Percentiles rank a stretch among this genome's conserved stretches.
Conservation (phyloP, 179 eudicot species). For the Camellia oleifera region DNA sequence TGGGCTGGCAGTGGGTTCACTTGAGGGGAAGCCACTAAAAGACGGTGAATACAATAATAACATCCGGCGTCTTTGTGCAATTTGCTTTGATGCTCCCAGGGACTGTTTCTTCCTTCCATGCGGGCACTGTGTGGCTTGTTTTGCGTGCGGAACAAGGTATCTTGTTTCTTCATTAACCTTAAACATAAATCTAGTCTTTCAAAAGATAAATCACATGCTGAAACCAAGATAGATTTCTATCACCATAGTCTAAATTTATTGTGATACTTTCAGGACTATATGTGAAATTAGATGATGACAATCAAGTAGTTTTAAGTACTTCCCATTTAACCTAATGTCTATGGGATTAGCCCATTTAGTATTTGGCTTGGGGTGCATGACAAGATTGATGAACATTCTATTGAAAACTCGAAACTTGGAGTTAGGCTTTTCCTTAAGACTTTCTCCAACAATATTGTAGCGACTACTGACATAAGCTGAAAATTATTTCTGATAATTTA, state of each 20-base stretch:
- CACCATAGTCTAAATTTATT: too few relatives aligned
- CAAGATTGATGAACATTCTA: not conserved
- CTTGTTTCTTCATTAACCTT: not conserved
- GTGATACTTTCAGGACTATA: too few relatives aligned
- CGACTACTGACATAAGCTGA: not conserved
- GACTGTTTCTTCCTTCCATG: slow-evolving; percentile 92
- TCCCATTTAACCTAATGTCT: not conserved
- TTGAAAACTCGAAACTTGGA: not conserved
- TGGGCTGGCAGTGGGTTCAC: slow-evolving; percentile 28
- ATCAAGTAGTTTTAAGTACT: not conserved
- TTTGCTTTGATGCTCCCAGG: slow-evolving; percentile 80
- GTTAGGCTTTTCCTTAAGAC: too few relatives aligned
- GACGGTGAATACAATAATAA: slow-evolving; percentile 48
- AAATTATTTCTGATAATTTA: not conserved
- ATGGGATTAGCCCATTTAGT: not conserved
- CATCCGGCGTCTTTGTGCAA: slow-evolving; percentile 56
- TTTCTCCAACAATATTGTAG: not conserved
- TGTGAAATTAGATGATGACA: not conserved
- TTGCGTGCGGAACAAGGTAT: slow-evolving; percentile 75
- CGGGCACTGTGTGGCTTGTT: slow-evolving; percentile 90
- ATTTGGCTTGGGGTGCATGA: not conserved
- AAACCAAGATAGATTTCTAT: not conserved
- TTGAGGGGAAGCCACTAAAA: slow-evolving; percentile 28
- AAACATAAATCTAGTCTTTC: not conserved
- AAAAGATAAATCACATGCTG: not conserved